A percentile compares a stretch with the other conserved stretches of the same genome.
phyloP scores from a whole-genome alignment of 148 eudicot species.

The Silene latifolia region DNA sequence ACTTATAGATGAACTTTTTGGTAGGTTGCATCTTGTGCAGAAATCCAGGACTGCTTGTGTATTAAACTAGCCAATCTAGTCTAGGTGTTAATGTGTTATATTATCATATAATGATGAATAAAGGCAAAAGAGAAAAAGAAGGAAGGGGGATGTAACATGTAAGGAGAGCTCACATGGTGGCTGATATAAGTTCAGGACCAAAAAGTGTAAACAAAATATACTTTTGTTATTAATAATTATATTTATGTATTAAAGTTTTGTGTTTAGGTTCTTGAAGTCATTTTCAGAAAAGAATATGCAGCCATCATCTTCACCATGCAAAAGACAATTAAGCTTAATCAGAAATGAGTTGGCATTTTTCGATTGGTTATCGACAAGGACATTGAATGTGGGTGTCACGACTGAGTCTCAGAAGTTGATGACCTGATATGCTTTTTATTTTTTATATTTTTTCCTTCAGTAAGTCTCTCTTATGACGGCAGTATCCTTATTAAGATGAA shows the following conservation, averaged over 20 bases:
- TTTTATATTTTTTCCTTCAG: neutral
- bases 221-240: neutral
- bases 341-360: constrained; percentile 37
- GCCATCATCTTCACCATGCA: constrained; percentile 26
- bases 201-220: constrained; percentile 14
- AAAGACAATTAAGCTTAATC: constrained; percentile 32
- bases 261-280: constrained; percentile 35
- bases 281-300: constrained; percentile 49
- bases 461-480: no score
- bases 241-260: constrained; percentile 20
- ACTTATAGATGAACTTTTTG: no score
- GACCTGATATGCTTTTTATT: neutral
- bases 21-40: neutral
- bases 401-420: constrained; percentile 26
- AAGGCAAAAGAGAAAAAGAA: constrained; percentile 7
- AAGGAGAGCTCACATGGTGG: constrained; percentile 49
- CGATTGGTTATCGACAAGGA: constrained; percentile 37
- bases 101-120: constrained; percentile 11
- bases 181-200: constrained; percentile 6
- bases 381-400: constrained; percentile 57
- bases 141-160: constrained; percentile 32
- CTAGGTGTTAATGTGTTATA: constrained; percentile 16
- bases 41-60: no score
- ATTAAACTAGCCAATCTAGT: neutral
- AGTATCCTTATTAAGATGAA: no score